Evolutionary conservation across 441 rosid species (phyloP), one percentile per base, ranked within the genome.

Genomic region (Populus hybrid): DNA sequence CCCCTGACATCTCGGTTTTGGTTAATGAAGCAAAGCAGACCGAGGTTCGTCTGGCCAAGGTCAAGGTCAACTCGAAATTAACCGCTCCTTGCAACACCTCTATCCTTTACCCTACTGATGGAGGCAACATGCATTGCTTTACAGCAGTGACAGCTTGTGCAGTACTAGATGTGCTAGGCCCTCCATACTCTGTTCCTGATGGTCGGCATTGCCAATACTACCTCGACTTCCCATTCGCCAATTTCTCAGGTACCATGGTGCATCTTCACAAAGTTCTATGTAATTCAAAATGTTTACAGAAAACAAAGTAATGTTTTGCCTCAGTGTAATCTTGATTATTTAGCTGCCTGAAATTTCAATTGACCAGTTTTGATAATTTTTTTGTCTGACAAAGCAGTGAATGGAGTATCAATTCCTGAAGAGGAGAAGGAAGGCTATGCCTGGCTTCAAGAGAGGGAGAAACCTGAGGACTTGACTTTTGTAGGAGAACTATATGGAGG

Each of bases 101-200:
- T 40, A 91, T 94, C 76, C 93, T 95, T 40, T 95, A 90, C 82
- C 99, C 99, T 5, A 87, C 89, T 18, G 94, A 95, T 67, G 99
- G 97, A 57, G 99, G 99, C 75, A 95, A 95, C 87, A 92, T 92
- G 93, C 99, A 95, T 83, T 73, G 97, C 82, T 92, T 95, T 90
- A 94, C 95, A 3, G 97, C 93, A 0, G 83, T 85, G 75, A 92
- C 97, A 2, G 90, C 97, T 1, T 92, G 99, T 28, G 98, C 99
- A 0, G 94, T 95, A 67, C 88, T 95, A 5, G 99, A 95, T 21
- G 97, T 95, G 64, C 91, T 95, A 35, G 95, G 95, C 34, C 99
- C 99, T 50, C 98, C 99, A 7, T 95, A 95, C 81, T 83, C 86
- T 0, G 92, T 88, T 65, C 81, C 82, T 0, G 95, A 94, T 0